phyloP scores from a whole-genome alignment of 345 rosid species.

The Rhodomyrtus tomentosa region DNA sequence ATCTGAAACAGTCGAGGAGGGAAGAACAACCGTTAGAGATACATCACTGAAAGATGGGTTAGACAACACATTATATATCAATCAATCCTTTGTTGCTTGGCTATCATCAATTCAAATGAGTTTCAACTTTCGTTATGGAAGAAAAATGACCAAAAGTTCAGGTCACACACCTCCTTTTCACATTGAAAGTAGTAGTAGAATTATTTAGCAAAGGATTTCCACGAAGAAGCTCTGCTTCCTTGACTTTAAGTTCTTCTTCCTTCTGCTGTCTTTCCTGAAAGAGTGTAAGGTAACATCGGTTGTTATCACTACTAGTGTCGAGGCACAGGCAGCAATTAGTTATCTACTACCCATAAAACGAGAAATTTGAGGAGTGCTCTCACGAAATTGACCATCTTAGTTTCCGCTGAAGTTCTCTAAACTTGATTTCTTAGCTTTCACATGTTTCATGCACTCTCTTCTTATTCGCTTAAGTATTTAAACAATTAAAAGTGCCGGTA shows the following conservation, averaged over 20 bases:
- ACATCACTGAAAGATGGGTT: not conserved
- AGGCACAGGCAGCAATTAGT: not conserved
- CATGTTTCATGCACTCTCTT: not conserved
- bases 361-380: not conserved
- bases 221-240: conserved; percentile 86
- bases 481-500: not conserved
- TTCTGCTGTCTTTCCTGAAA: conserved; percentile 57
- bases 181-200: conserved; percentile 52
- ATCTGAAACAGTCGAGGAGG: conserved; percentile 25
- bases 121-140: not conserved
- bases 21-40: not conserved
- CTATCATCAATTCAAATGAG: not conserved
- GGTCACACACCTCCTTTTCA: conserved; percentile 64
- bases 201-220: conserved; percentile 85
- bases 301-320: not conserved
- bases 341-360: not conserved
- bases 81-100: not conserved
- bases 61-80: not conserved
- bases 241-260: conserved; percentile 75
- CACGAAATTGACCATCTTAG: not conserved
- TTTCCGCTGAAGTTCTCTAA: not conserved
- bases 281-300: not conserved
- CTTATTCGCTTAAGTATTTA: not conserved
- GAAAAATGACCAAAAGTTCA: not conserved
- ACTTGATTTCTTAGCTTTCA: not conserved